Base-by-base conservation (phyloP, 495 filamentous ascomycete species). In the Entonaema liquescens region DNA sequence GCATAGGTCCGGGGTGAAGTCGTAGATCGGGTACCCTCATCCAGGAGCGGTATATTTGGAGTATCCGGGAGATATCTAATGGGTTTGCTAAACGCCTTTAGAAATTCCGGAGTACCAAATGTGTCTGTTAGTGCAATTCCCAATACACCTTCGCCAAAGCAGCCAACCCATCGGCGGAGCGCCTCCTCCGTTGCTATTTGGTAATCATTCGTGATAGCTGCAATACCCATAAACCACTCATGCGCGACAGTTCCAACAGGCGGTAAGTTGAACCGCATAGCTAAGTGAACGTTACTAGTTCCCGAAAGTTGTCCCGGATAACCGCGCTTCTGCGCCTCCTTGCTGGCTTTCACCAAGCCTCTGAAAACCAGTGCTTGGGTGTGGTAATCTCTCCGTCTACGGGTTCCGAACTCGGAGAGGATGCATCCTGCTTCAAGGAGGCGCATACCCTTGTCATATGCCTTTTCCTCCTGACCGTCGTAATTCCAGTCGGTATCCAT, bases 191-290 rank as follows among this genome's bases (percentile, higher is more conserved):
- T 97, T 5, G 96, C 93, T 56, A 86, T 85, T 67, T 84, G 81
- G 72, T 98, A 99, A 79, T 97, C 88, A 61, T 92, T 85, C 3
- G 91, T 94, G 73, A 97, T 92, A 35, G 95, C 94, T 15, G 95
- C 95, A 59, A 97, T 93, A 42, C 92, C 93, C 95, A 99, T 99
- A 81, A 97, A 98, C 96, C 96, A 99, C 80, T 99, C 95, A 70
- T 99, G 95, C 0, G 96, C 95, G 1, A 99, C 94, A 2, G 95
- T 99, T 15, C 95, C 95, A 19, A 99, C 89, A 0, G 95, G 92
- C 7, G 87, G 80, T 28, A 95, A 86, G 21, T 87, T 88, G 77
- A 95, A 92, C 75, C 93, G 92, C 92, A 96, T 96, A 17, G 95
- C 95, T 66, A 98, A 91, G 75, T 99, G 95, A 21, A 98, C 96